Conservation (phyloP, 2,329 filamentous ascomycete genomes). For the Fusarium paranaense region DNA sequence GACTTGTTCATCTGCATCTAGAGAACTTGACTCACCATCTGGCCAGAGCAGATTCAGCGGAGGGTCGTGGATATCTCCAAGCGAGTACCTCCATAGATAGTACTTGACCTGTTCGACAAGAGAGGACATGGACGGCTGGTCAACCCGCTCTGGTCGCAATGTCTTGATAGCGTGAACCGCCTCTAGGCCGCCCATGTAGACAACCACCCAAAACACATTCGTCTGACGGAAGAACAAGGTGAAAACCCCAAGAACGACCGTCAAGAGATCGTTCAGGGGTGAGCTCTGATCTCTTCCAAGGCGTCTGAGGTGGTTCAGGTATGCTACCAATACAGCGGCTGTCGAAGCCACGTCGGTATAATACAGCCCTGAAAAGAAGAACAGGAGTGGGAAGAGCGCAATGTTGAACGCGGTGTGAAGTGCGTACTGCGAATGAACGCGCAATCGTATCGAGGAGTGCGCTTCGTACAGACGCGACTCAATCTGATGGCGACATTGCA, state of each 20-base stretch:
- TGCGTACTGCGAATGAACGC: constrained; percentile 53
- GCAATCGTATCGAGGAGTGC: constrained; percentile 27
- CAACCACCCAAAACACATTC: constrained; percentile 94
- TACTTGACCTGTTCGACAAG: constrained; percentile 52
- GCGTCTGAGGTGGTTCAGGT: constrained; percentile 66
- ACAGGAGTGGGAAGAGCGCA: constrained; percentile 86
- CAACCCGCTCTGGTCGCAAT: constrained; percentile 49
- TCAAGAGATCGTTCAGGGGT: constrained; percentile 54
- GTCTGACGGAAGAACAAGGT: constrained; percentile 89
- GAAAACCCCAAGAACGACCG: constrained; percentile 69
- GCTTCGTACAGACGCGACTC: constrained; percentile 55
- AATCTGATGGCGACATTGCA: constrained; percentile 64
- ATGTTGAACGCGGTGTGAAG: constrained; percentile 81
- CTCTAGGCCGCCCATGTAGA: constrained; percentile 77
- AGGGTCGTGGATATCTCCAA: constrained; percentile 68
- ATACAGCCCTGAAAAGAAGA: constrained; percentile 96
- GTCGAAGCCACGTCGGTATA: constrained; percentile 94
- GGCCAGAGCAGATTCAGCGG: constrained; percentile 59
- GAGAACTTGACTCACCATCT: constrained; percentile 57
- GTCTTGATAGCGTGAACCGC: constrained; percentile 63
- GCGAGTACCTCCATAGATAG: constrained; percentile 57
- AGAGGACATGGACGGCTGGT: constrained; percentile 47
- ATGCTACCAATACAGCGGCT: constrained; percentile 77
- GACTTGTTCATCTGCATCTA: background rate
- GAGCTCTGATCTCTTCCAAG: constrained; percentile 50